Evolutionary conservation across 495 filamentous ascomycete species (phyloP), one percentile per base, ranked within the genome.

Genomic region (Lasiosphaeria ovina): DNA sequence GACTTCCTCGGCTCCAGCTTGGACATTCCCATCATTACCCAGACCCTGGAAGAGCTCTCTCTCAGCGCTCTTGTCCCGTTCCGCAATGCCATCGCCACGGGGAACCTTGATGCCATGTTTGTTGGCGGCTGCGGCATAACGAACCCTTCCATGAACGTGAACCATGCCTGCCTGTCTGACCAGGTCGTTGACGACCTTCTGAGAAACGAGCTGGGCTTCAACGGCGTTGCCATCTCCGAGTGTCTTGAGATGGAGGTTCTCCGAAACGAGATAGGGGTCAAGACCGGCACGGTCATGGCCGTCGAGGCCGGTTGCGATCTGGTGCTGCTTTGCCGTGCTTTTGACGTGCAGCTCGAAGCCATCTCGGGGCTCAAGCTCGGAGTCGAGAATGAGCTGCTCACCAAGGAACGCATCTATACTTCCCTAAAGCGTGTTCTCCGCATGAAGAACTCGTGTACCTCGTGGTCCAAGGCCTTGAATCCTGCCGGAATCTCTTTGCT

Each of bases 161-260:
- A 92, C 86, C 91, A 96, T 69, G 92, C 92, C 48, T 96, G 92
- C 67, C 79, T 96, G 7, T 93, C 89, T 10, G 90, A 95, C 60
- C 91, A 95, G 66, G 90, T 96, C 6, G 89, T 96, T 24, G 89
- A 96, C 61, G 90, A 91, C 42, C 76, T 96, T 14, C 75, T 96
- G 14, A 81, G 92, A 16, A 87, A 87, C 52, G 90, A 95, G 61
- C 80, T 96, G 49, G 87, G 89, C 7, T 96, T 96, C 66, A 81
- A 90, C 58, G 92, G 92, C 3, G 92, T 96, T 6, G 91, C 91
- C n/a, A 89, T 96, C 48, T 95, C 91, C 0, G 92, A 96, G 66
- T 96, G 92, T 59, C 78, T 96, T n/a, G 92, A 96, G 71, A 96
- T 96, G 92, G 92, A 96, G 64, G 90, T 91, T 1, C 80, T 96